Evolutionary conservation across 1,284 basidiomycete genomes (phyloP).

Genomic region (Rhodotorula sp.): DNA sequence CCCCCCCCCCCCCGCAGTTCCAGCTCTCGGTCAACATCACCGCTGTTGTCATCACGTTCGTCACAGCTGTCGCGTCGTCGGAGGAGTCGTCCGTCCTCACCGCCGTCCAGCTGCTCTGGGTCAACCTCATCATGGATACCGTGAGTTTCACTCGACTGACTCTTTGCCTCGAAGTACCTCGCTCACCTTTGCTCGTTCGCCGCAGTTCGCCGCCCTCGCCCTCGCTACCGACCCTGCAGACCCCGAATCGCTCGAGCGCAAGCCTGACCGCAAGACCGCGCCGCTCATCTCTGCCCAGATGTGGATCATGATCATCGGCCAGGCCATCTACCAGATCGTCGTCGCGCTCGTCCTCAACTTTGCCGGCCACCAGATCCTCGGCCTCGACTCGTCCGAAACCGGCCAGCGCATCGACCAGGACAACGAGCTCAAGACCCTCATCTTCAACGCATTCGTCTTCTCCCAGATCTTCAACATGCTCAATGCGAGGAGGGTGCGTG

Average conservation of each 20-base stretch:
- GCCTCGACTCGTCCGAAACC: constrained; percentile 51
- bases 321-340: constrained; percentile 82
- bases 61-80: constrained; percentile 77
- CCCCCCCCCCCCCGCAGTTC: no score
- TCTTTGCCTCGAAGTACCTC: not conserved
- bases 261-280: constrained; percentile 82
- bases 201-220: constrained; percentile 81
- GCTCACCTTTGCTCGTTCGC: not conserved
- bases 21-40: constrained; percentile 96
- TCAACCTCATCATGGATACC: constrained; percentile 63
- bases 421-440: constrained; percentile 72
- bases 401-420: constrained; percentile 52
- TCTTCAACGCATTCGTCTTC: constrained; percentile 97
- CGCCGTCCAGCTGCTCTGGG: constrained; percentile 95
- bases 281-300: constrained; percentile 81
- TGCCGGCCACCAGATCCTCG: constrained; percentile 67
- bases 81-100: constrained; percentile 80
- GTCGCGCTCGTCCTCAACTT: constrained; percentile 90
- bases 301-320: constrained; percentile 74
- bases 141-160: not conserved
- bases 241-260: constrained; percentile 72
- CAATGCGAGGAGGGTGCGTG: constrained; percentile 67
- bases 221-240: constrained; percentile 94
- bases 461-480: constrained; percentile 90
- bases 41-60: constrained; percentile 89